phyloP scores from a whole-genome alignment of 257 asterid species.

The Salvia hispanica region DNA sequence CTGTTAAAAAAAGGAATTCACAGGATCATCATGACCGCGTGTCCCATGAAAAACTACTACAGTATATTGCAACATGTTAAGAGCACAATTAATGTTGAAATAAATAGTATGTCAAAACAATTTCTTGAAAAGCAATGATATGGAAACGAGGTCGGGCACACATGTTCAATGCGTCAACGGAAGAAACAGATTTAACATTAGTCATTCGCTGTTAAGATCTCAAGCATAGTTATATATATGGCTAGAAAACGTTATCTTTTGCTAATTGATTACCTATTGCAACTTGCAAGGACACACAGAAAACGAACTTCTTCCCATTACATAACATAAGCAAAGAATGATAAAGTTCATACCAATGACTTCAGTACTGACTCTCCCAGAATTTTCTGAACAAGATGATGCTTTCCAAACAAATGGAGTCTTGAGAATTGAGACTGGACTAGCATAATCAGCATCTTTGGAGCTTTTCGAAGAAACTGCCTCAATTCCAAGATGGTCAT shows the following conservation, averaged over 20 bases:
- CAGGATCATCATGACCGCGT: background rate
- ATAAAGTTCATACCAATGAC: conserved; percentile 55
- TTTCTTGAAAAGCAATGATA: background rate
- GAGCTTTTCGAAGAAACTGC: conserved; percentile 50
- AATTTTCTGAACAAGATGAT: conserved; percentile 52
- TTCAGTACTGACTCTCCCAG: conserved; percentile 59
- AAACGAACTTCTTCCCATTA: background rate
- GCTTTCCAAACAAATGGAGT: conserved; percentile 49
- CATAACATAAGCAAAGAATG: conserved; percentile 5
- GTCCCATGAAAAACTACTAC: background rate
- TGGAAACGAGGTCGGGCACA: background rate
- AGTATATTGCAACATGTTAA: background rate
- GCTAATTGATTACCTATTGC: background rate
- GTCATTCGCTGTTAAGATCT: conserved; percentile 4
- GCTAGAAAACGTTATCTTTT: background rate
- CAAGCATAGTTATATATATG: background rate
- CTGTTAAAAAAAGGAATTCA: conserved; percentile 33
- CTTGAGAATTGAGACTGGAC: conserved; percentile 70
- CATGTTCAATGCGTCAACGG: conserved; percentile 6
- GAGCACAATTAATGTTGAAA: background rate
- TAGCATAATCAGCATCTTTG: conserved; percentile 56
- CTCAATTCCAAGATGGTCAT: conserved; percentile 33
- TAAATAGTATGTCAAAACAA: background rate
- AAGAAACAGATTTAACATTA: background rate
- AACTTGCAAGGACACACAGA: conserved; percentile 4